A percentile compares a stretch with the other conserved stretches of the same genome.
Conservation (phyloP, 805 yeast species). For the Nakazawaea populi region DNA sequence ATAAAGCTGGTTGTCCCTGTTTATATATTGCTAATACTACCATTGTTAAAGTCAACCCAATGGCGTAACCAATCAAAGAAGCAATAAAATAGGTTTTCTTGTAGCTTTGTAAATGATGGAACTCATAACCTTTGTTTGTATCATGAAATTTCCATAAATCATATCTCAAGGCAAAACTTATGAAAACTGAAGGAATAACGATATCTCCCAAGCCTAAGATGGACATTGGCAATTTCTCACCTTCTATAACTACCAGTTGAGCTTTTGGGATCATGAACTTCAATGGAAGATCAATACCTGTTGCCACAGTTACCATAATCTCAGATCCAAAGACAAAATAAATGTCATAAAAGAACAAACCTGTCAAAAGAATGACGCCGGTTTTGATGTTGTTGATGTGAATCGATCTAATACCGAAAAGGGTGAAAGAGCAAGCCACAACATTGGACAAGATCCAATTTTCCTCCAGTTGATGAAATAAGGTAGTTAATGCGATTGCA, state of each 20-base stretch:
- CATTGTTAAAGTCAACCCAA: constrained; percentile 41
- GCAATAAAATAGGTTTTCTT: constrained; percentile 40
- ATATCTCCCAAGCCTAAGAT: constrained; percentile 65
- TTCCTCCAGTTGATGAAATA: constrained; percentile 19
- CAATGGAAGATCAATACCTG: constrained; percentile 46
- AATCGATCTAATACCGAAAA: constrained; percentile 33
- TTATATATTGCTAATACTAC: constrained; percentile 30
- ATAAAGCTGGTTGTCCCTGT: constrained; percentile 61
- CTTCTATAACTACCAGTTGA: neutral
- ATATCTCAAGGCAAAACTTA: constrained; percentile 47
- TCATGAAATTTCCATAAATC: constrained; percentile 41
- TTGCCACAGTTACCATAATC: constrained; percentile 60
- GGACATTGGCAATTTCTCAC: constrained; percentile 19
- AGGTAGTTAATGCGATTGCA: constrained; percentile 13
- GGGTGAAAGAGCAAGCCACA: constrained; percentile 34
- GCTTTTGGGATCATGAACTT: constrained; percentile 40
- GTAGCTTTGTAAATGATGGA: constrained; percentile 32
- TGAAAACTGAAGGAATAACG: constrained; percentile 51
- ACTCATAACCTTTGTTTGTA: constrained; percentile 23
- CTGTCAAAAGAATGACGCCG: constrained; percentile 37
- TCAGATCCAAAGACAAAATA: constrained; percentile 62
- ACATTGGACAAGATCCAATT: constrained; percentile 45
- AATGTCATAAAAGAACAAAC: constrained; percentile 56
- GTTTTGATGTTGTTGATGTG: constrained; percentile 38
- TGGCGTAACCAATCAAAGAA: constrained; percentile 39